Conservation (phyloP, 1,284 basidiomycete genomes). For the Sporisorium exsertum region DNA sequence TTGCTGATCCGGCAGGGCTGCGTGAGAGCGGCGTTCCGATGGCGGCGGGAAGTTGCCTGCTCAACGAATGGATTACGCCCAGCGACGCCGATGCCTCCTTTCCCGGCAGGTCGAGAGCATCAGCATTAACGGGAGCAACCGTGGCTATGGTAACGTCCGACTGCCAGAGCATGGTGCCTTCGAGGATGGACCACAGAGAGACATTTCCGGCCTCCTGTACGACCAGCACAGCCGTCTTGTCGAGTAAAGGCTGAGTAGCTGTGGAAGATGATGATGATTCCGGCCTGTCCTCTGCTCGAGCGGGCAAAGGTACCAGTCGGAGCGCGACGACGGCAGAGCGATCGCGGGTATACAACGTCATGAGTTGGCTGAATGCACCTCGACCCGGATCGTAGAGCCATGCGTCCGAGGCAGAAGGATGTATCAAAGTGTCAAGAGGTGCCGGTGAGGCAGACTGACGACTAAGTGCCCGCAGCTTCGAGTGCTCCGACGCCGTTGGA, state of each 20-base stretch:
- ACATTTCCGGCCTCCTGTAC: constrained; percentile 46
- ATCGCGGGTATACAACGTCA: constrained; percentile 32
- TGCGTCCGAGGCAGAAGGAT: constrained; percentile 17
- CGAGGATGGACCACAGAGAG: constrained; percentile 39
- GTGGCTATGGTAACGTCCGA: constrained; percentile 28
- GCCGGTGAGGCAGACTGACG: background rate
- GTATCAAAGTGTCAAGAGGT: background rate
- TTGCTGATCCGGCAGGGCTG: constrained; percentile 36
- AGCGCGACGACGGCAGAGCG: constrained; percentile 41
- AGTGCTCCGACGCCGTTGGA: background rate
- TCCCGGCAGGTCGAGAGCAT: constrained; percentile 1
- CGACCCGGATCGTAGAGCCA: constrained; percentile 35
- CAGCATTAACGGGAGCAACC: constrained; percentile 1
- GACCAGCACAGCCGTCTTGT: constrained; percentile 26
- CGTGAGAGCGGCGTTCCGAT: constrained; percentile 37
- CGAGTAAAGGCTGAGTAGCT: background rate
- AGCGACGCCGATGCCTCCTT: constrained; percentile 20
- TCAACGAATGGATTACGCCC: constrained; percentile 32
- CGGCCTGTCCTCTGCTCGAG: background rate
- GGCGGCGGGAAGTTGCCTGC: constrained; percentile 34
- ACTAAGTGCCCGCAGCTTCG: background rate
- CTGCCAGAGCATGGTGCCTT: constrained; percentile 38
- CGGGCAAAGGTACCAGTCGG: constrained; percentile 20
- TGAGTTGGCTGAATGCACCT: constrained; percentile 26
- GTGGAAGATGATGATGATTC: background rate